These are phyloP conservation scores for Sclerospora graminicola DNA, from an alignment of 352 stramenopile species.

Conservation along the genomic window DNA sequence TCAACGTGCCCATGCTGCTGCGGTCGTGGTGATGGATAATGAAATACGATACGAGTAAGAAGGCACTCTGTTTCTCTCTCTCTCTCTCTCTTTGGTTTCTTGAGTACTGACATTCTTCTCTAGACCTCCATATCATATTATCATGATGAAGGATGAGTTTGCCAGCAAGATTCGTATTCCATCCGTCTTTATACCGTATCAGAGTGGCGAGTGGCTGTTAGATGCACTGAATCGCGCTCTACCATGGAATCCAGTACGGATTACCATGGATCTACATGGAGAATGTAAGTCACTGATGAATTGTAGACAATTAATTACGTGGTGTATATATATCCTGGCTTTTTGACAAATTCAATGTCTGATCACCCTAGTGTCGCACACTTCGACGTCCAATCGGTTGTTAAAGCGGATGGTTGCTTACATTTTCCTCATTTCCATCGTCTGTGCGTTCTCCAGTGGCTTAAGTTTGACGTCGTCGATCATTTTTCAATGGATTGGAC, in stretches of 20 bases:
- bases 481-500: constrained; percentile 54
- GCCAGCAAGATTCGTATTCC: constrained; percentile 50
- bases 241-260: constrained; percentile 44
- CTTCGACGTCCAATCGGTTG: constrained; percentile 45
- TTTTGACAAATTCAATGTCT: no score
- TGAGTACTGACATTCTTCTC: background rate
- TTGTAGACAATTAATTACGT: no score
- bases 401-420: constrained; percentile 65
- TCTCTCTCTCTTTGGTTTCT: background rate
- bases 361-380: constrained; percentile 39
- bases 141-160: constrained; percentile 80
- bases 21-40: constrained; percentile 69
- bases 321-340: no score
- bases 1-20: constrained; percentile 50
- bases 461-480: constrained; percentile 57
- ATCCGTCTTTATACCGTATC: constrained; percentile 63
- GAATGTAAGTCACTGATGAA: constrained; percentile 56
- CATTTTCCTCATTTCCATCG: constrained; percentile 64
- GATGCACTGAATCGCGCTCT: constrained; percentile 19
- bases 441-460: constrained; percentile 70
- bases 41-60: constrained; percentile 44
- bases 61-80: no score
- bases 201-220: constrained; percentile 48
- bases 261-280: constrained; percentile 47
- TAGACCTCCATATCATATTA: constrained; percentile 67